Base-by-base conservation (phyloP, 257 asterid genomes). In the Gentiana dahurica region DNA sequence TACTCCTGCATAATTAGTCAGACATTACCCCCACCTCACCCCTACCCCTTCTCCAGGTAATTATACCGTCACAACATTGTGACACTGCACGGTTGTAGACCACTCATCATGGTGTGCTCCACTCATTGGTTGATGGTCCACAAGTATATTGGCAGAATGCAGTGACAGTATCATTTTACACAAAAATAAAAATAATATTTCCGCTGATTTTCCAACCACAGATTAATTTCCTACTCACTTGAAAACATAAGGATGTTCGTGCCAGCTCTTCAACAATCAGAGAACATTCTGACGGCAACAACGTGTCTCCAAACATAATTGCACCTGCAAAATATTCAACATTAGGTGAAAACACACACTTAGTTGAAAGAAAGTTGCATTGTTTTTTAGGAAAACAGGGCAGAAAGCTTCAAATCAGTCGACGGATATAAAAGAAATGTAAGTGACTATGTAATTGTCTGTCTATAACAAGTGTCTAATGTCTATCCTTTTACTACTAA, bases 221-320 rank as follows among this genome's bases (percentile, higher is more conserved):
- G 12, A n/a, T 12, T 41, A 33, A 3, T 58, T 38, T 46, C 38
- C 48, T 48, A 72, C 90, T 76, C 65, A 90, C 98, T 81, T 90
- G 98, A 77, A 90, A 90, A 77, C 98, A 90, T 45, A 84, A 74
- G 50, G 96, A 84, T 57, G 95, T 87, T 69, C 70, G 83, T 69
- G 81, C 81, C 82, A 90, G 79, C 81, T 90, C 98, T 65, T 90
- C 89, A 32, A 90, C 95, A 54, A 90, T 73, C 62, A 90, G 91
- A 57, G 95, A 84, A 72, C 98, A 90, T 70, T 90, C 98, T 38
- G 96, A 87, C 62, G 83, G 87, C 71, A 90, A 78, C 77, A 90
- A 67, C 15, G 87, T 58, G 70, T 90, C 98, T 53, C 98, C 98
- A 69, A 90, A 90, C 98, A 90, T 90, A 50, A 90, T 90, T 33